A percentile compares a stretch with the other conserved stretches of the same genome.
These are phyloP conservation scores for Diaporthe ampelina DNA, from an alignment of 2,329 filamentous ascomycete genomes.

Conservation along the genomic window DNA sequence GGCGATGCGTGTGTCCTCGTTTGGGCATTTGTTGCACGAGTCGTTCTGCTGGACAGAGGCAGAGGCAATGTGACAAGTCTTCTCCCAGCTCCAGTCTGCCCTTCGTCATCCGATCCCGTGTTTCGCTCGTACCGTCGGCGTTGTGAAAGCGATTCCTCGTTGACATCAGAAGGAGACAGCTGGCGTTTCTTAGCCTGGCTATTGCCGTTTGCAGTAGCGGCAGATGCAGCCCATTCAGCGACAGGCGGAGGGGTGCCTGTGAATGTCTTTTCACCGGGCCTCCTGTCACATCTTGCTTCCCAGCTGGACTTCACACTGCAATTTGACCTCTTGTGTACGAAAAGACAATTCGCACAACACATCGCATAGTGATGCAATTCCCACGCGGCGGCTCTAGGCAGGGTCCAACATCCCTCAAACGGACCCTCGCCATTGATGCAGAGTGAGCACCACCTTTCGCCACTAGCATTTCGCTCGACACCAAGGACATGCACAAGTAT, in stretches of 20 bases:
- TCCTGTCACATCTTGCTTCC: slow-evolving; percentile 1
- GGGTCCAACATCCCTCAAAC: slow-evolving; percentile 33
- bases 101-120: neutral
- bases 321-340: slow-evolving; percentile 17
- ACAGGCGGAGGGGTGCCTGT: neutral
- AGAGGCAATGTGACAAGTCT: slow-evolving; percentile 27
- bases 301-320: slow-evolving; percentile 39
- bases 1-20: neutral
- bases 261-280: neutral
- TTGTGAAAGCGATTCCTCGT: neutral
- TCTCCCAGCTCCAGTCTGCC: neutral
- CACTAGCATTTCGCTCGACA: neutral
- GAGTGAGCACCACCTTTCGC: slow-evolving; percentile 1
- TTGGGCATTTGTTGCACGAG: neutral
- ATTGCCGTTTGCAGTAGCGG: neutral
- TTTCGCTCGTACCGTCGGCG: slow-evolving; percentile 16
- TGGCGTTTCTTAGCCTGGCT: slow-evolving; percentile 26
- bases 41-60: neutral
- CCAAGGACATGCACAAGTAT: slow-evolving; percentile 39
- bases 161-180: neutral
- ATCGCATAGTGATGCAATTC: slow-evolving; percentile 9
- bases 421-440: slow-evolving; percentile 34
- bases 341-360: slow-evolving; percentile 39
- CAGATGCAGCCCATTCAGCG: slow-evolving; percentile 26
- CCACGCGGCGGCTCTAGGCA: slow-evolving; percentile 1